phyloP scores from a whole-genome alignment of 2,329 filamentous ascomycete genomes.

The Diaporthe humulicola region DNA sequence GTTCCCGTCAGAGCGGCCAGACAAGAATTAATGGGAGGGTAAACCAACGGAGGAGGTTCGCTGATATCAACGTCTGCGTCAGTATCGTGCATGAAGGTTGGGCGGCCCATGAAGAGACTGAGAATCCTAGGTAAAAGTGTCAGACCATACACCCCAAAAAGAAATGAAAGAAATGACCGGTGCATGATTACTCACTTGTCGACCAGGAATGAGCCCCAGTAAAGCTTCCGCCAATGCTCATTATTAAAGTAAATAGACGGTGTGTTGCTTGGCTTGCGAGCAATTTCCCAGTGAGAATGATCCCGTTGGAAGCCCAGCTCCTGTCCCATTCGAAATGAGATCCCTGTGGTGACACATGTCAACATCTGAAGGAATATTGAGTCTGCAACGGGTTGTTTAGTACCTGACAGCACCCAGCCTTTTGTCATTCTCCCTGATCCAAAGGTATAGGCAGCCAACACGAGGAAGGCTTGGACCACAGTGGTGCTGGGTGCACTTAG shows the following conservation, averaged over 20 bases:
- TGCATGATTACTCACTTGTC: neutral
- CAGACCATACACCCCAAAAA: neutral
- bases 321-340: conserved; percentile 42
- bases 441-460: neutral
- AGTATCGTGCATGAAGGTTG: conserved; percentile 6
- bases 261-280: neutral
- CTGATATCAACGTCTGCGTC: conserved; percentile 4
- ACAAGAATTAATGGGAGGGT: neutral
- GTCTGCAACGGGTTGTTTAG: neutral
- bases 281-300: conserved; percentile 13
- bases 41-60: conserved; percentile 12
- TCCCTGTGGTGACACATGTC: conserved; percentile 31
- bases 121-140: neutral
- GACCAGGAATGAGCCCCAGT: neutral
- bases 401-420: conserved; percentile 21
- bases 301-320: conserved; percentile 40
- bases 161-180: rapidly evolving
- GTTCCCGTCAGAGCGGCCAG: neutral
- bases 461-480: neutral
- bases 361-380: neutral
- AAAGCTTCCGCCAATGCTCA: conserved; percentile 17
- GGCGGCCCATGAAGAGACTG: neutral
- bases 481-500: neutral
- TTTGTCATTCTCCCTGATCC: neutral
- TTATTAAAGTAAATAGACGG: neutral